Conservation (phyloP, 2,329 filamentous ascomycete genomes). For the Neocucurbitaria cava region DNA sequence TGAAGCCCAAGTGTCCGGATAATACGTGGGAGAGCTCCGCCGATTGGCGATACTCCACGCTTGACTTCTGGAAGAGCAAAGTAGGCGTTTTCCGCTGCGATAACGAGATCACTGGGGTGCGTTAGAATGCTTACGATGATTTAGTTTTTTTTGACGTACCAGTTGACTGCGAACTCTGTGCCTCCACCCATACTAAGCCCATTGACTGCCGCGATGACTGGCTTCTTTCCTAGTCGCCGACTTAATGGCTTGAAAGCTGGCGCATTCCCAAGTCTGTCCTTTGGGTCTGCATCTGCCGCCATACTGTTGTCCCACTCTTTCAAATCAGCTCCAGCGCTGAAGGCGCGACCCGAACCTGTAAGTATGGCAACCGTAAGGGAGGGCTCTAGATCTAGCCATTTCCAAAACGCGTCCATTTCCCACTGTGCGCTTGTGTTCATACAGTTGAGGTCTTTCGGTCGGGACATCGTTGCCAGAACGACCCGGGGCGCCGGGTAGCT, state of each 20-base stretch:
- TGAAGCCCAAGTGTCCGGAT: conserved; percentile 36
- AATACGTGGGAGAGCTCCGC: conserved; percentile 32
- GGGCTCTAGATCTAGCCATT: conserved; percentile 58
- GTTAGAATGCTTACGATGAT: background rate
- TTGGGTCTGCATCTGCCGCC: conserved; percentile 21
- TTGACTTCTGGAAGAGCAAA: conserved; percentile 39
- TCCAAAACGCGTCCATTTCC: conserved; percentile 55
- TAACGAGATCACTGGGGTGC: conserved; percentile 25
- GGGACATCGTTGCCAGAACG: conserved; percentile 57
- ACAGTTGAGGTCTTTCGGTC: conserved; percentile 52
- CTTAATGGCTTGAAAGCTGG: conserved; percentile 59
- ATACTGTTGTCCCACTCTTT: conserved; percentile 46
- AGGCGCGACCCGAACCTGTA: conserved; percentile 59
- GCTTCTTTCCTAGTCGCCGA: conserved; percentile 62
- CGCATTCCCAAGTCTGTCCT: conserved; percentile 41
- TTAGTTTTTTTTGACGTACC: background rate
- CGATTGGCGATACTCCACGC: conserved; percentile 32
- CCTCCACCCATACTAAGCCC: conserved; percentile 47
- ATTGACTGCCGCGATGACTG: conserved; percentile 64
- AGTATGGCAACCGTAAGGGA: conserved; percentile 48
- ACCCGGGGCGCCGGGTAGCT: conserved; percentile 52
- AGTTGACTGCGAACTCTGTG: conserved; percentile 34
- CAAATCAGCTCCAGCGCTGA: conserved; percentile 60
- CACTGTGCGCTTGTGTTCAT: conserved; percentile 45
- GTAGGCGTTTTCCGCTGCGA: conserved; percentile 27